Evolutionary conservation across 208 protist genomes (phyloP).

Genomic region (Leishmania tropica): DNA sequence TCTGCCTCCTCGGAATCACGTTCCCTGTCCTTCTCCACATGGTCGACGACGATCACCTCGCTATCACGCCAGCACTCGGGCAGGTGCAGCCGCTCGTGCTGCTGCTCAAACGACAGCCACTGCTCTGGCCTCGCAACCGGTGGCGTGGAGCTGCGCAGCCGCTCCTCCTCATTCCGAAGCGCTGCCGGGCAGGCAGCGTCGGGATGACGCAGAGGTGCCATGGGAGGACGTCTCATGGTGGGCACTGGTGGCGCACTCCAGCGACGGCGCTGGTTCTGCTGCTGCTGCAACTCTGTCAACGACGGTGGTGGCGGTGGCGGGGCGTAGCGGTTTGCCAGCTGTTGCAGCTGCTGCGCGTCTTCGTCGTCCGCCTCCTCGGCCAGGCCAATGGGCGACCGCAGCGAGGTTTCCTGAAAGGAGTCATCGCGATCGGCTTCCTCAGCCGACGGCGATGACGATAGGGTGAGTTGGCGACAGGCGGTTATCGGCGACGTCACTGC

Average conservation of each 20-base stretch:
- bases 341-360: neutral
- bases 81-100: conserved; percentile 38
- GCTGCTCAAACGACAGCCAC: conserved; percentile 36
- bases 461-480: conserved; percentile 10
- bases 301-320: conserved; percentile 9
- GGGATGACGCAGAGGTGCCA: conserved; percentile 10
- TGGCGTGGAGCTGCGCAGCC: neutral
- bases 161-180: neutral
- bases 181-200: neutral
- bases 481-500: neutral
- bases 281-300: conserved; percentile 19
- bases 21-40: conserved; percentile 14
- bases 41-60: conserved; percentile 34
- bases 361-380: neutral
- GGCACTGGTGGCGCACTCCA: conserved; percentile 26
- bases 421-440: conserved; percentile 3
- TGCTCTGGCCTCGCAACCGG: conserved; percentile 8
- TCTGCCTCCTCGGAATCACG: conserved; percentile 12
- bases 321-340: conserved; percentile 1
- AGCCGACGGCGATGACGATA: conserved; percentile 19
- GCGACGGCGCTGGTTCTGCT: conserved; percentile 16
- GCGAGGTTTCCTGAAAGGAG: neutral
- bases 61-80: conserved; percentile 33
- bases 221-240: conserved; percentile 33
- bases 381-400: neutral